A percentile compares a stretch with the other conserved stretches of the same genome.
Conservation (phyloP, 2,329 filamentous ascomycete genomes). For the Cladobotryum protrusum region DNA sequence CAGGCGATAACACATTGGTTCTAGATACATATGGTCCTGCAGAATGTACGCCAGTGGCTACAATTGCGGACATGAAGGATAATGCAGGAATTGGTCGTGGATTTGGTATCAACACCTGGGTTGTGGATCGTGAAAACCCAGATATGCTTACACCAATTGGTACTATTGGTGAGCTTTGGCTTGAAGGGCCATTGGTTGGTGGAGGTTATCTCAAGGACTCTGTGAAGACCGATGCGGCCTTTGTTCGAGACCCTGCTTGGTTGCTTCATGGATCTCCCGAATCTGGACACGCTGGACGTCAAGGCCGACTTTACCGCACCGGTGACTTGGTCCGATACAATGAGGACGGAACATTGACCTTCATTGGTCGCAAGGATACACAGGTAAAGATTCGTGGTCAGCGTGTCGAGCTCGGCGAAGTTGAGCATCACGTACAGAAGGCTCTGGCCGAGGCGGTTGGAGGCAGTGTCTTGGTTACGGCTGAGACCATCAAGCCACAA, state of each 20-base stretch:
- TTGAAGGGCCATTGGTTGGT: constrained; percentile 42
- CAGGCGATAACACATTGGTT: constrained; percentile 15
- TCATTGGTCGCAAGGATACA: constrained; percentile 16
- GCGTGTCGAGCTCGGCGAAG: constrained; percentile 18
- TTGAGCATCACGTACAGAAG: constrained; percentile 15
- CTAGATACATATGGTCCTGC: constrained; percentile 37
- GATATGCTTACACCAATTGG: constrained; percentile 15
- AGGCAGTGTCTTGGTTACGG: too few relatives aligned
- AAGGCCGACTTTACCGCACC: constrained; percentile 14
- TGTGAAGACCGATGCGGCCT: constrained; percentile 24
- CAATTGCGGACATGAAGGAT: constrained; percentile 15
- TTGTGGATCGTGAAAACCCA: constrained; percentile 18
- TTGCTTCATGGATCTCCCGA: constrained; percentile 3
- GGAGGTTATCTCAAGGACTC: constrained; percentile 42
- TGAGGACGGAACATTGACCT: constrained; percentile 10
- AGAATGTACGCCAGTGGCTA: constrained; percentile 11
- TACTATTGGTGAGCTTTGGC: constrained; percentile 26
- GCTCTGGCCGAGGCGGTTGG: too few relatives aligned
- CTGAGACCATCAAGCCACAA: too few relatives aligned
- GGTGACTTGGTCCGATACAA: constrained; percentile 17
- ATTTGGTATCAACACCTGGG: constrained; percentile 8
- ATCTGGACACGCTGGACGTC: constrained; percentile 3
- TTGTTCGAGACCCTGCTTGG: constrained; percentile 21
- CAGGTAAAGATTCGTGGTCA: constrained; percentile 19
- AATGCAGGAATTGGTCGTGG: constrained; percentile 8